Percentiles rank a stretch among this genome's conserved stretches.
Conservation (phyloP, 2,329 filamentous ascomycete species). For the Lecanosticta acicola region DNA sequence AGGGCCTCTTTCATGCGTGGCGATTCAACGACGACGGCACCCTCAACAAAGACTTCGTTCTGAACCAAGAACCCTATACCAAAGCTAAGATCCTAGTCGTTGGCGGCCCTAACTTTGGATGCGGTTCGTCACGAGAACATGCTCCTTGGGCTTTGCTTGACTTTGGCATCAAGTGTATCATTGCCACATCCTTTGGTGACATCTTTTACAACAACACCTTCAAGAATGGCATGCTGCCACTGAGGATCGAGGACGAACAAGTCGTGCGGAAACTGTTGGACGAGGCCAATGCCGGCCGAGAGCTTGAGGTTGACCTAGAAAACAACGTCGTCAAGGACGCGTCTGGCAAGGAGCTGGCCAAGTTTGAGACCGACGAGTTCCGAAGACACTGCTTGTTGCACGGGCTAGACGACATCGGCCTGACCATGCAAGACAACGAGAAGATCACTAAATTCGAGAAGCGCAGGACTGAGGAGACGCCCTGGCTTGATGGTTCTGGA, state of each 20-base stretch:
- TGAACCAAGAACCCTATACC: slow-evolving; percentile 86
- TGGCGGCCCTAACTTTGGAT: slow-evolving; percentile 91
- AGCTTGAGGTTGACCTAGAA: slow-evolving; percentile 83
- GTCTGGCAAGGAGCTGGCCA: slow-evolving; percentile 65
- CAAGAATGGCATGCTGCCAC: slow-evolving; percentile 98
- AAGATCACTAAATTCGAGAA: slow-evolving; percentile 81
- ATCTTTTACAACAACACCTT: slow-evolving; percentile 99
- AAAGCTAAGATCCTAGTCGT: slow-evolving; percentile 82
- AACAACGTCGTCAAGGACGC: slow-evolving; percentile 77
- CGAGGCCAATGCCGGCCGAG: slow-evolving; percentile 71
- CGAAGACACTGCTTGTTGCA: slow-evolving; percentile 90
- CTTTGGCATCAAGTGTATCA: slow-evolving; percentile 91
- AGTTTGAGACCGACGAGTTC: slow-evolving; percentile 88
- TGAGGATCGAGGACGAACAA: slow-evolving; percentile 63
- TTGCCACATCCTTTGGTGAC: slow-evolving; percentile 80
- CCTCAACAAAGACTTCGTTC: slow-evolving; percentile 75
- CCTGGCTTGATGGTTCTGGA: slow-evolving; percentile 83
- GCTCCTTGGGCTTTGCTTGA: slow-evolving; percentile 95
- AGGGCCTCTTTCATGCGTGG: slow-evolving; percentile 78
- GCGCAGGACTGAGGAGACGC: slow-evolving; percentile 69
- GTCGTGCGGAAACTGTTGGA: slow-evolving; percentile 65
- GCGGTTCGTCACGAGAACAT: slow-evolving; percentile 86
- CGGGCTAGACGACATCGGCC: slow-evolving; percentile 88
- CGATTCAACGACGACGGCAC: slow-evolving; percentile 64
- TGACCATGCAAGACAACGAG: slow-evolving; percentile 87